phyloP scores from a whole-genome alignment of 768 basidiomycete genomes.

The Boletales sp. region DNA sequence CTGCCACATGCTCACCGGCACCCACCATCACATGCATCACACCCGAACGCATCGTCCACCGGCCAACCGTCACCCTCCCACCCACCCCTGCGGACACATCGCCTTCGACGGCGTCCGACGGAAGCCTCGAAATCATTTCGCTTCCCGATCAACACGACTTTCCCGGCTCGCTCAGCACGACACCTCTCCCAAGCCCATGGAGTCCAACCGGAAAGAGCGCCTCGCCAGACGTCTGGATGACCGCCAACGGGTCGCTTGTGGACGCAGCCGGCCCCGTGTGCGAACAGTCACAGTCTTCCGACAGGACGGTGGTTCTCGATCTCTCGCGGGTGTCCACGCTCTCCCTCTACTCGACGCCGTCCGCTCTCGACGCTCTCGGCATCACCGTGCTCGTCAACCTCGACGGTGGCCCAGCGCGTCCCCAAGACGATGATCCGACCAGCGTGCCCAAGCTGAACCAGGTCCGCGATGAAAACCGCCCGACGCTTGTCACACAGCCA shows the following conservation, averaged over 20 bases:
- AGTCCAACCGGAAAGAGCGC: constrained; percentile 17
- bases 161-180: neutral
- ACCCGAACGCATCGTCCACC: too few relatives aligned
- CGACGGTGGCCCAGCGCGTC: neutral
- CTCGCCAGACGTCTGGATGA: constrained; percentile 20
- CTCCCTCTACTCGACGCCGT: constrained; percentile 14
- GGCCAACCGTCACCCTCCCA: too few relatives aligned
- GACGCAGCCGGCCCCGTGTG: constrained; percentile 14
- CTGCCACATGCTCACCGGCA: constrained; percentile 12
- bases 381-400: constrained; percentile 16
- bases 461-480: neutral
- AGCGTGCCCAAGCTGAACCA: neutral
- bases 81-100: too few relatives aligned
- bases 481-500: neutral
- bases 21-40: constrained; percentile 14
- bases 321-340: neutral
- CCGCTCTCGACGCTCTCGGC: constrained; percentile 16
- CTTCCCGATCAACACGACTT: constrained; percentile 4
- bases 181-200: constrained; percentile 28
- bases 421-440: too few relatives aligned
- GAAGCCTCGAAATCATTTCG: constrained; percentile 21
- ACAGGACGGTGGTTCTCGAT: too few relatives aligned
- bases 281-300: neutral
- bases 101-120: constrained; percentile 23
- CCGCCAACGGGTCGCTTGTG: constrained; percentile 17